Conservation (phyloP, 1,284 basidiomycete genomes). For the Ganoderma lucidum region DNA sequence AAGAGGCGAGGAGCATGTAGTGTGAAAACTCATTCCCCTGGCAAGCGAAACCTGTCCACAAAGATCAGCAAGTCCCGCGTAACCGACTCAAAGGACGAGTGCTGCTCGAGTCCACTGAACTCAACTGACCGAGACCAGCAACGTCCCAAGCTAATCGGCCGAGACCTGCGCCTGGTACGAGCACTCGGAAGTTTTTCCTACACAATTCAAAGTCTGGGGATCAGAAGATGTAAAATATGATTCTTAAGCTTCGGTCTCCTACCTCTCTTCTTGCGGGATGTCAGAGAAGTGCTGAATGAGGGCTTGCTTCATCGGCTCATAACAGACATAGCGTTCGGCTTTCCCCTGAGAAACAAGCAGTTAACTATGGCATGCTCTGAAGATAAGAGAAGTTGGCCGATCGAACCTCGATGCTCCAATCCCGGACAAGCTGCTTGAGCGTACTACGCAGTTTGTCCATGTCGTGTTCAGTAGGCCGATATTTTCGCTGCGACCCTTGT, state of each 20-base stretch:
- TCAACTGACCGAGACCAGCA: slow-evolving; percentile 71
- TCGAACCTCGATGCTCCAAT: slow-evolving; percentile 81
- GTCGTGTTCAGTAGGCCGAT: slow-evolving; percentile 71
- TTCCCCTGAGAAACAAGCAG: slow-evolving; percentile 61
- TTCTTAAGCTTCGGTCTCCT: slow-evolving; percentile 8
- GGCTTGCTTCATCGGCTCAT: slow-evolving; percentile 82
- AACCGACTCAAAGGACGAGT: background rate
- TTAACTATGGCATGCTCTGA: background rate
- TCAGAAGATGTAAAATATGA: background rate
- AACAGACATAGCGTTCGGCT: slow-evolving; percentile 79
- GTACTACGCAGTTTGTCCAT: slow-evolving; percentile 92
- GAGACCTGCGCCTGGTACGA: slow-evolving; percentile 90
- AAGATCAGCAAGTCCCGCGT: background rate
- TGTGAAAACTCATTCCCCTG: slow-evolving; percentile 96
- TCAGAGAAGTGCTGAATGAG: slow-evolving; percentile 67
- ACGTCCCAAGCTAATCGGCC: slow-evolving; percentile 89
- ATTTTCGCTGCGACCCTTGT: slow-evolving; percentile 36
- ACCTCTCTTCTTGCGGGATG: slow-evolving; percentile 64
- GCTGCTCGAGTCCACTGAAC: background rate
- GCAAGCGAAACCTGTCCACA: slow-evolving; percentile 74
- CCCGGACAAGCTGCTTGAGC: slow-evolving; percentile 89
- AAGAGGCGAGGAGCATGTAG: slow-evolving; percentile 90
- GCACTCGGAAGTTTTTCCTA: slow-evolving; percentile 70
- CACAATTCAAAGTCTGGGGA: background rate
- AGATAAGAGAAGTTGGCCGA: background rate